Evolutionary conservation across 1,139 yeast species (phyloP).

Genomic region (Geotrichum histeridarum): DNA sequence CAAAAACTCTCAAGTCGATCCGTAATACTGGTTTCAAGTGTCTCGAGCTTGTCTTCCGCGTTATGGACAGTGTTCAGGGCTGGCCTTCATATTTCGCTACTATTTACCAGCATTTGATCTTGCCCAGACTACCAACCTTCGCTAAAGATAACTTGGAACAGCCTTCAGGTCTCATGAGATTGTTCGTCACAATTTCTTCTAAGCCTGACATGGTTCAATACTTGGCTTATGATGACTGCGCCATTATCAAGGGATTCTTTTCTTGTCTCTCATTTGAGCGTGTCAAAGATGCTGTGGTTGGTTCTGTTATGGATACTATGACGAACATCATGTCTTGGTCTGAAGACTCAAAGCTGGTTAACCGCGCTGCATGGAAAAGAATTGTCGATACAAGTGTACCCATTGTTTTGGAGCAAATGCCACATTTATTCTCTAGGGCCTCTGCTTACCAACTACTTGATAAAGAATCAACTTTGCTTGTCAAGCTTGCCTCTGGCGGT

Average conservation of each 20-base stretch:
- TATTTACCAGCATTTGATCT: slow-evolving; percentile 53
- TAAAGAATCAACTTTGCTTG: slow-evolving; percentile 53
- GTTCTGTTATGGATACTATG: slow-evolving; percentile 54
- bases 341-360: slow-evolving; percentile 38
- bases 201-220: slow-evolving; percentile 48
- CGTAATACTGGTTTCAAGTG: slow-evolving; percentile 36
- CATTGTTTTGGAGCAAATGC: slow-evolving; percentile 29
- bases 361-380: slow-evolving; percentile 15
- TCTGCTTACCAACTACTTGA: slow-evolving; percentile 36
- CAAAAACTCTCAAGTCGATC: slow-evolving; percentile 14
- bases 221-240: slow-evolving; percentile 44
- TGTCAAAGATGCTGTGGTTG: slow-evolving; percentile 65
- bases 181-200: slow-evolving; percentile 63
- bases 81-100: slow-evolving; percentile 56
- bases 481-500: slow-evolving; percentile 53
- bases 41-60: slow-evolving; percentile 29
- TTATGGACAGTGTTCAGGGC: slow-evolving; percentile 12
- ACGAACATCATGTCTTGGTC: slow-evolving; percentile 43
- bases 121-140: slow-evolving; percentile 62
- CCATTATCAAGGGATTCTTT: slow-evolving; percentile 54
- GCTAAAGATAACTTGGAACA: slow-evolving; percentile 76
- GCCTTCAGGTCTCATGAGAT: slow-evolving; percentile 67
- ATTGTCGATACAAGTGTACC: slow-evolving; percentile 33
- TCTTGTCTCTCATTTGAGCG: slow-evolving; percentile 49
- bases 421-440: slow-evolving; percentile 27